Percentiles rank a stretch among this genome's conserved stretches.
These are phyloP conservation scores for Drechmeria coniospora DNA, from an alignment of 2,329 filamentous ascomycete genomes.

Conservation along the genomic window DNA sequence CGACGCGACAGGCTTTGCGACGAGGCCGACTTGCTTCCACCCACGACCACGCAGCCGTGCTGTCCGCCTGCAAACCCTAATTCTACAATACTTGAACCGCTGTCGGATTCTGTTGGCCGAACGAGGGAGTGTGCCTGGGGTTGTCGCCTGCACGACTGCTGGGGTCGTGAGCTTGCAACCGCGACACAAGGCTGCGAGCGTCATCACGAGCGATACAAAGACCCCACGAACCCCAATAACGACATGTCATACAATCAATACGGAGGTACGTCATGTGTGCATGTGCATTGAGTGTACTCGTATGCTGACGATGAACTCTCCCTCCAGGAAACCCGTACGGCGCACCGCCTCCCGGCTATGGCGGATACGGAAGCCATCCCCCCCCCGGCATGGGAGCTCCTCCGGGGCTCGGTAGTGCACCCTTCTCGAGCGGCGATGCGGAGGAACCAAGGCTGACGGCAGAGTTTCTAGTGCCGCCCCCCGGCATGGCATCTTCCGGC, in stretches of 20 bases:
- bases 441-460: no score
- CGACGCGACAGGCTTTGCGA: no score
- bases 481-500: constrained; percentile 60
- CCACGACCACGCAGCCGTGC: no score
- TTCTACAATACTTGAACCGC: no score
- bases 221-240: constrained; percentile 1
- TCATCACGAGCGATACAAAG: constrained; percentile 1
- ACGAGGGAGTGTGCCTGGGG: no score
- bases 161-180: constrained; percentile 4
- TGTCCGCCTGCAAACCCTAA: no score
- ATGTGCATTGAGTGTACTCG: background rate
- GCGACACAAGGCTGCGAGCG: constrained; percentile 3
- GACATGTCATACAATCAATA: constrained; percentile 47
- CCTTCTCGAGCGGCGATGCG: no score
- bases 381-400: constrained; percentile 60
- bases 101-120: no score
- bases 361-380: constrained; percentile 45
- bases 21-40: no score
- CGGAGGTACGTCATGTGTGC: constrained; percentile 24
- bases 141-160: no score
- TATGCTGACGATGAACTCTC: background rate
- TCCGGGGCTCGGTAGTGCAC: constrained; percentile 70
- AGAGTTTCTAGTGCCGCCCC: constrained; percentile 63
- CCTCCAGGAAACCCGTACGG: constrained; percentile 45
- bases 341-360: constrained; percentile 59